Conservation (phyloP, 371 early-diverging fungal species). For the Batrachochytrium dendrobatidis region DNA sequence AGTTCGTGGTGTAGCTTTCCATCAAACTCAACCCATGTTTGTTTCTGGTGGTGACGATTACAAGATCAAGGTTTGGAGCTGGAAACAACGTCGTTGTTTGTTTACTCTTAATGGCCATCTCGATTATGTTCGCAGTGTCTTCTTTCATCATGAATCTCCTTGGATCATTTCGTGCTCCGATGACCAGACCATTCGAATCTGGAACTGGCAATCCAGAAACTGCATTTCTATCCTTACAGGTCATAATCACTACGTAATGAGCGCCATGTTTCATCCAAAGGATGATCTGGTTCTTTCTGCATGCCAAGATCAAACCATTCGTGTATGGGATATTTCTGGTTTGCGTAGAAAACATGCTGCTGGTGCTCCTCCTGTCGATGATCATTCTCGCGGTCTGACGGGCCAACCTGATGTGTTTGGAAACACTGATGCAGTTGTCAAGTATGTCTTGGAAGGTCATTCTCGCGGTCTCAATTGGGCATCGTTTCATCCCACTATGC, state of each 20-base stretch:
- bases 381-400: conserved; percentile 33
- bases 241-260: conserved; percentile 99
- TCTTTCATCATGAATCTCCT: conserved; percentile 97
- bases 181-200: conserved; percentile 98
- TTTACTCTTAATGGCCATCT: conserved; percentile 96
- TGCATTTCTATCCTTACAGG: conserved; percentile 97
- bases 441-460: conserved; percentile 98
- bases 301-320: conserved; percentile 95
- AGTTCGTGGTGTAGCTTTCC: conserved; percentile 96
- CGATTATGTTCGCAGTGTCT: conserved; percentile 97
- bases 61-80: conserved; percentile 99
- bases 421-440: conserved; percentile 89
- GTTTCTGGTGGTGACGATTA: conserved; percentile 99
- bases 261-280: conserved; percentile 94
- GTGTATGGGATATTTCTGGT: conserved; percentile 98
- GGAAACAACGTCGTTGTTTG: conserved; percentile 90
- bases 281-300: conserved; percentile 94
- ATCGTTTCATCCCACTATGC: conserved; percentile 87
- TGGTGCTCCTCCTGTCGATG: conserved; percentile 23
- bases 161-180: conserved; percentile 98
- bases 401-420: conserved; percentile 86
- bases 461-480: conserved; percentile 99
- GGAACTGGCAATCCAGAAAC: conserved; percentile 99
- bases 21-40: conserved; percentile 96
- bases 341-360: conserved; percentile 71